Evolutionary conservation across 768 basidiomycete genomes (phyloP), one percentile per base, ranked within the genome.

Genomic region (Rhizopogon vulgaris): DNA sequence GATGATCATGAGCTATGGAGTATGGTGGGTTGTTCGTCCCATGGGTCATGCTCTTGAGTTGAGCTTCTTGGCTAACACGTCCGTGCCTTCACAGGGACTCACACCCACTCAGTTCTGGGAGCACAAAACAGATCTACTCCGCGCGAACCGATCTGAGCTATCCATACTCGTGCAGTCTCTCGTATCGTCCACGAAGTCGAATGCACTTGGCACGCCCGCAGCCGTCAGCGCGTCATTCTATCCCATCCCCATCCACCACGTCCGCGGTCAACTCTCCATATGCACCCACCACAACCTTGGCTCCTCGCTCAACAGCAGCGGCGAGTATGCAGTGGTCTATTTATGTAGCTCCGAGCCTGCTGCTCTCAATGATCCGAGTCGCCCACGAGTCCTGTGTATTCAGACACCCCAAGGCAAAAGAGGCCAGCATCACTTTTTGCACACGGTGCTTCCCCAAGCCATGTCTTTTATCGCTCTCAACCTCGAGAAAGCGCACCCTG

Each of bases 1-100:
- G 95, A 97, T 60, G 95, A 98, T 60, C 91, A 94, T 61, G 94
- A 96, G 66, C 73, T 87, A 5, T 94, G 92, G 93, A 78, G 84
- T 27, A 79, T 80, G 80, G 89, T 88, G 51, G 28, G 73, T 63
- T 14, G 28, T 18, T 28, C 11, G 41, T 36, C 41, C 22, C 22
- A 3, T 22, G 22, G 22, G 22, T 48, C 45, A 1, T 27, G 36
- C 28, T 30, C 7, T 30, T 40, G 66, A 28, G 11, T 28, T 17
- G 38, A 30, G 46, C 25, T 25, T n/a, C n/a, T n/a, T 22, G 22
- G 15, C 38, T 27, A 40, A 47, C 5, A 27, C 42, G n/a, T 43
- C 30, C 4, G 17, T 36, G 36, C 38, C 39, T 38, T n/a, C 24
- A 49, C 58, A 91, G 87, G 91, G 91, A 4, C 69, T 95, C 50